phyloP scores from a whole-genome alignment of 768 basidiomycete species.

The Coprinopsis cinerea region DNA sequence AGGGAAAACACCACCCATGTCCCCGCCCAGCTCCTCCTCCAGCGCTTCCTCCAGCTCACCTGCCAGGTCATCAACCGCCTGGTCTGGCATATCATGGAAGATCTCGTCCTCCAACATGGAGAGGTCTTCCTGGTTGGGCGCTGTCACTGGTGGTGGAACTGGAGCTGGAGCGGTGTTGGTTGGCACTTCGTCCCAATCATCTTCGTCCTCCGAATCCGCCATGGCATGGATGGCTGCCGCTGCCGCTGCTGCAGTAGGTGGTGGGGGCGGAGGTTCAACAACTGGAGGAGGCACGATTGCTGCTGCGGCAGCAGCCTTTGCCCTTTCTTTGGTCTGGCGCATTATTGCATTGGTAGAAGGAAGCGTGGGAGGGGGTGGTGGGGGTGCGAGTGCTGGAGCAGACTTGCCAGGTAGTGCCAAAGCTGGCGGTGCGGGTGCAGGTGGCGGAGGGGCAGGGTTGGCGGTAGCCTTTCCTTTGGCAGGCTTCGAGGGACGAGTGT shows the following conservation, averaged over 20 bases:
- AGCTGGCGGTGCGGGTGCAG: constrained; percentile 4
- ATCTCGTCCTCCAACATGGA: constrained; percentile 12
- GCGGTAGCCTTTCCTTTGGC: constrained; percentile 7
- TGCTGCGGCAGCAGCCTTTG: neutral
- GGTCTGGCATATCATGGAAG: constrained; percentile 6
- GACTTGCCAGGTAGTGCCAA: constrained; percentile 9
- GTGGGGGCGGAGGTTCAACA: neutral
- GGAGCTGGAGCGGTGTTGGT: neutral
- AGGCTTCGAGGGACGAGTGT: neutral
- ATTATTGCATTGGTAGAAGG: neutral
- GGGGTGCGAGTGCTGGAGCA: neutral
- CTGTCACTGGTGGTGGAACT: neutral
- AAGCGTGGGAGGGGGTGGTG: neutral
- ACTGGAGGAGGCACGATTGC: neutral
- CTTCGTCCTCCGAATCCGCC: constrained; percentile 14
- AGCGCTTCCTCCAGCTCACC: constrained; percentile 11
- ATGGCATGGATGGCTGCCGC: neutral
- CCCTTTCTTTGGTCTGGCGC: neutral
- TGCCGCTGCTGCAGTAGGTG: neutral
- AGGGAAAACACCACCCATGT: too few relatives aligned
- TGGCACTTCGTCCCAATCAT: constrained; percentile 14
- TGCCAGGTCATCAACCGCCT: neutral
- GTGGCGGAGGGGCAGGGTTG: neutral
- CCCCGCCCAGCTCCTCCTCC: constrained; percentile 7
- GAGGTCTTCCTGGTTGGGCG: neutral